Percentiles rank a stretch among this genome's conserved stretches.
Conservation (phyloP, 73 alveolate species). For the Uronychia setigera region DNA sequence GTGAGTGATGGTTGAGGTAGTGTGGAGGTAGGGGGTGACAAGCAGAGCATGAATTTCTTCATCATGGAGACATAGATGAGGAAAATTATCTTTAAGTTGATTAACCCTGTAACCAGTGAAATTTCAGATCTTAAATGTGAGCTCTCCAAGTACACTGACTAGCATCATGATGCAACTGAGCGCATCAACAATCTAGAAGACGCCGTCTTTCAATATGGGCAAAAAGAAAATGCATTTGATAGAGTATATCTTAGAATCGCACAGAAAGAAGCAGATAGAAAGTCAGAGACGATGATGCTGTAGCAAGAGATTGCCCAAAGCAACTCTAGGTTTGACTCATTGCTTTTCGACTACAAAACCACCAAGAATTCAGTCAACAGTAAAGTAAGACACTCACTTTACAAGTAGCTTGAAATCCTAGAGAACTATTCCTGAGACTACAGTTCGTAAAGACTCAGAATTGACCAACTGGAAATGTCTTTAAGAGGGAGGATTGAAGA, state of each 20-base stretch:
- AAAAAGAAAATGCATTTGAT: background rate
- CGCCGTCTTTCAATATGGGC: background rate
- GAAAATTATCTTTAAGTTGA: background rate
- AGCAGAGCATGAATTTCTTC: too few relatives aligned
- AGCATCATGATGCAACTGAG: background rate
- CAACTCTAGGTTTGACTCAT: background rate
- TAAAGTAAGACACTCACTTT: background rate
- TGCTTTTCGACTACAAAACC: background rate
- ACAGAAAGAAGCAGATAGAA: background rate
- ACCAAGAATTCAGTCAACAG: background rate
- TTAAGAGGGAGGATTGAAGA: background rate
- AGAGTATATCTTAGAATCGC: background rate
- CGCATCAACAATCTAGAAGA: background rate
- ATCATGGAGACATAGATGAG: background rate
- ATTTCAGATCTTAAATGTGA: background rate
- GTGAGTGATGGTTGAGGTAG: too few relatives aligned
- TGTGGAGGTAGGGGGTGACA: too few relatives aligned
- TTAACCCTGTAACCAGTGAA: background rate
- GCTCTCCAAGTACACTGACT: background rate
- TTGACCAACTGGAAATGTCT: background rate
- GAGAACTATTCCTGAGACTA: background rate
- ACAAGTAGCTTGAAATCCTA: background rate
- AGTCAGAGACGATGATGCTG: background rate
- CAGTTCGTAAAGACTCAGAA: background rate
- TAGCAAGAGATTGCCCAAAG: background rate